Evolutionary conservation across 23 red algal species (phyloP).

Genomic region (Chondrus crispus): DNA sequence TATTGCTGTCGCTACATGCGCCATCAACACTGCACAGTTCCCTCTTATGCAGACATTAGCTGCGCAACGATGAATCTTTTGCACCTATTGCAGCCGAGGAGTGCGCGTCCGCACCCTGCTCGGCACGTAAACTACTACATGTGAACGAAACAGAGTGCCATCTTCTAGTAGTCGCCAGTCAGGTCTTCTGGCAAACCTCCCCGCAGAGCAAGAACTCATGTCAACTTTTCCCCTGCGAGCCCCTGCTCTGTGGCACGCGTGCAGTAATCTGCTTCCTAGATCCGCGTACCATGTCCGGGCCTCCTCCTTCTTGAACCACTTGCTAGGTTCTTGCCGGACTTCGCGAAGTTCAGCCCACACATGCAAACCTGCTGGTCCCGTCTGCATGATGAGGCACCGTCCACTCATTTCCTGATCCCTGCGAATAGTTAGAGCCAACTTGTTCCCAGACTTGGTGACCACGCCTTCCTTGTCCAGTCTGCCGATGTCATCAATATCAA

Average conservation of each 20-base stretch:
- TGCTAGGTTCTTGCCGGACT: conserved; percentile 21
- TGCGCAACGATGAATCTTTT: no score
- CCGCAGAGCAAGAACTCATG: conserved; percentile 55
- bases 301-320: conserved; percentile 46
- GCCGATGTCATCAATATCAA: conserved; percentile 66
- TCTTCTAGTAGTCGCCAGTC: conserved; percentile 65
- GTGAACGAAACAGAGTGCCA: conserved; percentile 49
- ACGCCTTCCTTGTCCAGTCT: not conserved
- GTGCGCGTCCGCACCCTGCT: conserved; percentile 26
- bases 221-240: conserved; percentile 47
- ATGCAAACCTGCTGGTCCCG: conserved; percentile 63
- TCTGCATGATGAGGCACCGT: conserved; percentile 51
- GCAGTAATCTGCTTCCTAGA: conserved; percentile 26
- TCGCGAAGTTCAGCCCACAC: conserved; percentile 79
- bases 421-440: conserved; percentile 35
- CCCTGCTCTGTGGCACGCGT: conserved; percentile 45
- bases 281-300: conserved; percentile 62
- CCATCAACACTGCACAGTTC: no score
- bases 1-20: no score
- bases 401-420: conserved; percentile 60
- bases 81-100: conserved; percentile 16
- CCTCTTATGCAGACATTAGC: no score
- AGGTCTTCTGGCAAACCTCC: conserved; percentile 61
- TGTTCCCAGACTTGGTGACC: not conserved
- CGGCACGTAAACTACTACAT: conserved; percentile 43